Base-by-base conservation (phyloP, 2,329 filamentous ascomycete genomes). In the Xylariales sp. region DNA sequence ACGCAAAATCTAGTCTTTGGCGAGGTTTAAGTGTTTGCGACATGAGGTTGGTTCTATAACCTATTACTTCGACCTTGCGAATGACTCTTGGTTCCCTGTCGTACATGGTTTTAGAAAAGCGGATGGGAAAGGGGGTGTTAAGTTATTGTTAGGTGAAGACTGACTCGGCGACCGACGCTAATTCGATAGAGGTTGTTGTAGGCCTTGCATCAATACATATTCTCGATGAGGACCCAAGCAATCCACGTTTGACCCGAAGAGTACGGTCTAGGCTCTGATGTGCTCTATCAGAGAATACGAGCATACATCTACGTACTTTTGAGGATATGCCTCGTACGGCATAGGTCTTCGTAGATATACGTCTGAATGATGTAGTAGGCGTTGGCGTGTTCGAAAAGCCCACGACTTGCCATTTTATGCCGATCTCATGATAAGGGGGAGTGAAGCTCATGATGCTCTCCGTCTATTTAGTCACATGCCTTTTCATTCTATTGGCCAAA, bases 371-470 rank as follows among this genome's bases (percentile, higher is more conserved):
- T 32, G 1, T n/a, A 64, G 46, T 50, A 67, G 41, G 52, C 23
- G 18, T 50, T 50, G 36, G 16, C 28, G 3, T n/a, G 23, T 23
- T 6, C 12, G 36, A 14, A 12, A 49, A 6, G 3, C 41, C 52
- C 48, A 49, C 7, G 23, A 48, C 48, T 36, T 46, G n/a, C 46
- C 18, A 3, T 12, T 52, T 45, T 1, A 14, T 18, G 45, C 30
- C 14, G 5, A 41, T 53, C 23, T 46, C 30, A 58, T 36, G 41
- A 48, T 54, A 43, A 50, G 43, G 32, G 18, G 43, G 60, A 59
- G 36, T 49, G 39, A 54, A 62, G 41, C 30, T 59, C 32, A 14
- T n/a, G 49, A 59, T 50, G n/a, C n/a, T 59, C 6, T 58, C 30
- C 30, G 49, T 32, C 23, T 16, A 18, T 49, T 28, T 9, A 53